Conservation (phyloP, 805 yeast species). For the Wickerhamomyces ciferrii region DNA sequence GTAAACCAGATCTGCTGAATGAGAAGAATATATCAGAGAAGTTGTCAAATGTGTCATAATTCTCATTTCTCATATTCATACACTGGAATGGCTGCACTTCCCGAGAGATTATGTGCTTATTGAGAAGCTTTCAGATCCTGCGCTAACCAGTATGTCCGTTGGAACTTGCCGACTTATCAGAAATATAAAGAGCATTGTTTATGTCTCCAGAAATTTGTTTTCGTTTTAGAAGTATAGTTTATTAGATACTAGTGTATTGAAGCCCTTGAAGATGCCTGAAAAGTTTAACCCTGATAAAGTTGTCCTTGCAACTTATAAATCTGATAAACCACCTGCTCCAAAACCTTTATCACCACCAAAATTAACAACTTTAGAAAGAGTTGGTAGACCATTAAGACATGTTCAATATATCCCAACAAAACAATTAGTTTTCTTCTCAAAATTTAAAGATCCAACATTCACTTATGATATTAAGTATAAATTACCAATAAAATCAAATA, state of each 20-base stretch:
- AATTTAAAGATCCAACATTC: slow-evolving; percentile 31
- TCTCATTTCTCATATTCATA: neutral
- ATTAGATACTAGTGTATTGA: neutral
- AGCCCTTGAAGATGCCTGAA: neutral
- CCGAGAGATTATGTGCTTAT: neutral
- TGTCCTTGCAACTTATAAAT: slow-evolving; percentile 1
- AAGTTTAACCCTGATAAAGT: neutral
- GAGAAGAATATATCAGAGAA: neutral
- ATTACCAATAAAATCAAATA: slow-evolving; percentile 41
- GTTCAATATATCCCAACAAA: slow-evolving; percentile 46
- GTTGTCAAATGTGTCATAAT: neutral
- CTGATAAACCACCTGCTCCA: slow-evolving; percentile 9
- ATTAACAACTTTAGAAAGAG: slow-evolving; percentile 24
- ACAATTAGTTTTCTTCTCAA: slow-evolving; percentile 36
- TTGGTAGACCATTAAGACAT: slow-evolving; percentile 44
- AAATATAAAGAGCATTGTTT: too few relatives aligned
- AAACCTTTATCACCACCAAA: slow-evolving; percentile 5
- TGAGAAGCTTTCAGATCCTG: neutral
- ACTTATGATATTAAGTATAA: slow-evolving; percentile 49
- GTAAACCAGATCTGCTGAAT: too few relatives aligned
- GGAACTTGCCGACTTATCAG: neutral
- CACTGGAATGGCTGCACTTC: neutral
- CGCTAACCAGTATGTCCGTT: neutral
- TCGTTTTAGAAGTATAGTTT: too few relatives aligned
- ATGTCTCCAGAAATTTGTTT: too few relatives aligned